A percentile compares a stretch with the other conserved stretches of the same genome.
Evolutionary conservation across 2,329 filamentous ascomycete genomes (phyloP).

Genomic region (Chaetothyriales sp.): DNA sequence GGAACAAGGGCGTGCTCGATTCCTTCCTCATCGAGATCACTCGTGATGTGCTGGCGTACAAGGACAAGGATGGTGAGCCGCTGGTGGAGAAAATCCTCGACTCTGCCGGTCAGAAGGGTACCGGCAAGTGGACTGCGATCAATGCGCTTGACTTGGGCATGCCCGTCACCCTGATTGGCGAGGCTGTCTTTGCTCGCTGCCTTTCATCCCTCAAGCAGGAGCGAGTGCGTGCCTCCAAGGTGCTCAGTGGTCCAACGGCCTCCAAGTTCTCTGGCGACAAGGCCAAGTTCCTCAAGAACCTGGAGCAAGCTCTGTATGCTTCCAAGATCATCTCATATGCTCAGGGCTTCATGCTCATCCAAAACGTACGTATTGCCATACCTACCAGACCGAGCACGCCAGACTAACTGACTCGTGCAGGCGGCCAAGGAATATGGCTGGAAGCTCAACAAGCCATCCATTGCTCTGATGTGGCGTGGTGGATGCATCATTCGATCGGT

Average conservation of each 20-base stretch:
- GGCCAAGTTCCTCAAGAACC: slow-evolving; percentile 85
- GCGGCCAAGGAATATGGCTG: slow-evolving; percentile 90
- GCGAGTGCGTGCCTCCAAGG: slow-evolving; percentile 65
- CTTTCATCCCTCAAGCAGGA: slow-evolving; percentile 88
- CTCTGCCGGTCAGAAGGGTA: slow-evolving; percentile 97
- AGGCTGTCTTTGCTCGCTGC: slow-evolving; percentile 91
- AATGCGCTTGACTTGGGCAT: slow-evolving; percentile 97
- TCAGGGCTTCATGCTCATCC: slow-evolving; percentile 99
- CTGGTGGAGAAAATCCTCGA: slow-evolving; percentile 99
- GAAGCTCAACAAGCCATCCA: slow-evolving; percentile 99
- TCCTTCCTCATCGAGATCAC: slow-evolving; percentile 99
- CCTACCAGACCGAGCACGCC: slow-evolving; percentile 2
- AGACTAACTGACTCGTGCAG: slow-evolving; percentile 32
- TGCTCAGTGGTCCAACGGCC: slow-evolving; percentile 58
- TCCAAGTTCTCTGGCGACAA: slow-evolving; percentile 80
- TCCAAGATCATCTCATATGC: slow-evolving; percentile 99
- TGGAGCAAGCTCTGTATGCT: slow-evolving; percentile 96
- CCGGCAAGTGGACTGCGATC: slow-evolving; percentile 99
- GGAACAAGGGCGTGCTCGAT: slow-evolving; percentile 98
- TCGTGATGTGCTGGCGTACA: slow-evolving; percentile 95
- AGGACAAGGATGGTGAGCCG: slow-evolving; percentile 79
- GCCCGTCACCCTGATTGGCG: slow-evolving; percentile 95
- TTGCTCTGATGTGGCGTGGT: slow-evolving; percentile 99
- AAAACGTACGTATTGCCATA: slow-evolving; percentile 53
- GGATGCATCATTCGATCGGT: slow-evolving; percentile 99